Evolutionary conservation across 2,329 filamentous ascomycete species (phyloP), one percentile per base, ranked within the genome.

Genomic region (Aspergillus puulaauensis): DNA sequence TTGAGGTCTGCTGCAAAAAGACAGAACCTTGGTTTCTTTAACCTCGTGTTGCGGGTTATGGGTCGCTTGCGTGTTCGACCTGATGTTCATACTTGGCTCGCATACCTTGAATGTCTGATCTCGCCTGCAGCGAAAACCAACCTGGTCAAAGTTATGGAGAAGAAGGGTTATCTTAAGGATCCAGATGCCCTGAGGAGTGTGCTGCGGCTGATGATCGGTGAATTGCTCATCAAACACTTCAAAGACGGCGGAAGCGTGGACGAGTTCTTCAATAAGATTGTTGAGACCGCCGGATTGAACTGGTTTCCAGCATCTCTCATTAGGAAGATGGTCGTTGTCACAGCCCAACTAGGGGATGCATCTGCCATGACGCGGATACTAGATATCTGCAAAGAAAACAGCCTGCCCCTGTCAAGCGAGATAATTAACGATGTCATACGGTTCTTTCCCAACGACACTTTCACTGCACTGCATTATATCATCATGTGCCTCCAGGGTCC

Each of bases 81-180:
- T 12, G 75, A 79, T 55, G 60, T 68, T n/a, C 43, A 67, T 19
- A 79, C 76, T 6, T 81, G 79, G 79, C 58, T 76, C 40, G 66
- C 71, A 6, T 71, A 80, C 49, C 63, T 79, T 51, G 54, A 70
- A 21, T 67, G 66, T 43, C 56, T 69, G 54, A 52, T 68, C 27
- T 67, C 62, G 14, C 66, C 67, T 9, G 62, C 60, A 21, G 64
- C 67, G n/a, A 74, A 70, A 63, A 54, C 60, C 6, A 45, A 63
- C 7, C 58, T 77, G 12, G 62, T 75, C 21, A 60, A 63, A 12
- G 63, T 66, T 37, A 72, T 78, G 68, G 57, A 64, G 23, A 62
- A 69, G 45, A 64, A 66, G n/a, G 71, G 73, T 14, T 63, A 72
- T 23, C 57, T 77, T 46, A 56, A 66, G 6, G 62, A 70, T 6